Conservation (phyloP, 345 rosid genomes). For the Linum trigynum region DNA sequence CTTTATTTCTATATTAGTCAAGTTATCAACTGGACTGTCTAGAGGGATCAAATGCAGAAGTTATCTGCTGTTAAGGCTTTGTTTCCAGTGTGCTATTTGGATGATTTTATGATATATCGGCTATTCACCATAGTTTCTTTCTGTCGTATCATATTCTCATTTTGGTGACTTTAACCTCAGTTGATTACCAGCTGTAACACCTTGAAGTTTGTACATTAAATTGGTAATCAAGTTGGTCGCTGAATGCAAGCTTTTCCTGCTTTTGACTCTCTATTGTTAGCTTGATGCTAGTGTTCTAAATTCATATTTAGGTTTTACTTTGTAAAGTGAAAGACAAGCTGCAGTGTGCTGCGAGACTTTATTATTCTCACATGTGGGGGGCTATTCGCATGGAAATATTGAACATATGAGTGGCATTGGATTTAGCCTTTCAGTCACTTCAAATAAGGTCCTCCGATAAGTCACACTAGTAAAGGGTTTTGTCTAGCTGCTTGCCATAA, state of each 20-base stretch:
- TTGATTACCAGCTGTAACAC: no score
- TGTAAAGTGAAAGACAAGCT: not conserved
- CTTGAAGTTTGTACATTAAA: not conserved
- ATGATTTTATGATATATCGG: not conserved
- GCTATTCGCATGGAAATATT: not conserved
- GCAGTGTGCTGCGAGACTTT: not conserved
- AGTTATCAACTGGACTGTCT: not conserved
- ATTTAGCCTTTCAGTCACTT: not conserved
- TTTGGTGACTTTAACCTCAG: not conserved
- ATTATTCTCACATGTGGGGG: no score
- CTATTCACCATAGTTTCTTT: not conserved
- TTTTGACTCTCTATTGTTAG: not conserved
- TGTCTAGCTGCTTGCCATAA: no score
- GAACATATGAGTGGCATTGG: not conserved
- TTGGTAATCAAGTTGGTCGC: not conserved
- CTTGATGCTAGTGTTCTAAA: not conserved
- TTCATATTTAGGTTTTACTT: not conserved
- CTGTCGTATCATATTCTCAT: not conserved
- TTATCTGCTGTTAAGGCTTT: not conserved
- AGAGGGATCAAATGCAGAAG: not conserved
- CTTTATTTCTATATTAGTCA: not conserved
- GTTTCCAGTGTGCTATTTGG: not conserved
- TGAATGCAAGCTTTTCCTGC: not conserved
- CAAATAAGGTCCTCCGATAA: not conserved
- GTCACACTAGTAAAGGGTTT: not conserved